phyloP scores from a whole-genome alignment of 352 stramenopile genomes.

The Pythium aquatile region DNA sequence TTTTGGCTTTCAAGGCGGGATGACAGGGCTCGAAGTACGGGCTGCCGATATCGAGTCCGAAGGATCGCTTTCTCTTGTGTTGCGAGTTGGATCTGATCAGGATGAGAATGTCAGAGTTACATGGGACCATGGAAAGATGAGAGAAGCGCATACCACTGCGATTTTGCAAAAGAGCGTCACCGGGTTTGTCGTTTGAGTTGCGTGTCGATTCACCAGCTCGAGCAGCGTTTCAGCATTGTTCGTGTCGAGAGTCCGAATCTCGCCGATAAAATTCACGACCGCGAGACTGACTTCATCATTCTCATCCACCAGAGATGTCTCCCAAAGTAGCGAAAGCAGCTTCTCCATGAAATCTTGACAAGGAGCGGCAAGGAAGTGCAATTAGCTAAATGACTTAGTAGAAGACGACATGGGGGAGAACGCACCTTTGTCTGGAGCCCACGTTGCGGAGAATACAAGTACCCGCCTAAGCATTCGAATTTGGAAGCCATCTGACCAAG shows the following conservation, averaged over 20 bases:
- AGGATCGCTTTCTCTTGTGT: slow-evolving; percentile 67
- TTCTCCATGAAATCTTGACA: slow-evolving; percentile 21
- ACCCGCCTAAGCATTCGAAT: slow-evolving; percentile 21
- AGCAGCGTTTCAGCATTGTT: neutral
- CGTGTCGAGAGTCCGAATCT: slow-evolving; percentile 13
- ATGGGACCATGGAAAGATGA: neutral
- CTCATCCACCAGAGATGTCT: slow-evolving; percentile 12
- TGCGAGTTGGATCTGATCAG: slow-evolving; percentile 32
- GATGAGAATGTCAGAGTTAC: neutral
- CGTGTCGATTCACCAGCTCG: slow-evolving; percentile 13
- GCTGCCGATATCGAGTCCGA: slow-evolving; percentile 51
- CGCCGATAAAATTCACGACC: slow-evolving; percentile 20
- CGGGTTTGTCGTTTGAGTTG: slow-evolving; percentile 18
- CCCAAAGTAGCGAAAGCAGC: slow-evolving; percentile 17
- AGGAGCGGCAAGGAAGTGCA: too few relatives aligned
- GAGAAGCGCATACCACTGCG: slow-evolving; percentile 6
- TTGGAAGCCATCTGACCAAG: slow-evolving; percentile 21
- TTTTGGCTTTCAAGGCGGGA: slow-evolving; percentile 23
- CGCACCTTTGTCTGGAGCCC: slow-evolving; percentile 18
- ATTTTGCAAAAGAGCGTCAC: slow-evolving; percentile 27
- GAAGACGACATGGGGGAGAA: neutral
- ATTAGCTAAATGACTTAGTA: neutral
- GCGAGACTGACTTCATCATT: slow-evolving; percentile 6
- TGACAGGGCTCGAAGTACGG: slow-evolving; percentile 34
- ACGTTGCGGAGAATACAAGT: slow-evolving; percentile 16